These are phyloP conservation scores for Halophytophthora polymorphica DNA, from an alignment of 352 stramenopile genomes.

Conservation along the genomic window DNA sequence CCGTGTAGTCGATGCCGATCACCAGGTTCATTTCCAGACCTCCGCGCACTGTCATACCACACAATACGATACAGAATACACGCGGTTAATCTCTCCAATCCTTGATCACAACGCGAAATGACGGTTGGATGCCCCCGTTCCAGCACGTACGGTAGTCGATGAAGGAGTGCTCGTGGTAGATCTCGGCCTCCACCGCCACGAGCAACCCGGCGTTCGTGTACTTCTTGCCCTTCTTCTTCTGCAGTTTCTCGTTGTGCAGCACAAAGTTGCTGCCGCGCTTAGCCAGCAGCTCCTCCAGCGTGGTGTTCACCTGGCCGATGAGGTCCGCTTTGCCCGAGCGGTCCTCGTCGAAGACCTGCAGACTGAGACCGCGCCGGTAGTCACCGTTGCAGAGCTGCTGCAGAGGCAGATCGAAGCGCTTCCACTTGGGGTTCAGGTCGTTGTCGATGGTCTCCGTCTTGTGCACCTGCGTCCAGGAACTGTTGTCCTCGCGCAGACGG, in stretches of 20 bases:
- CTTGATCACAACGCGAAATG: neutral
- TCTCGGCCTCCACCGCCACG: conserved; percentile 29
- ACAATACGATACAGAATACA: conserved; percentile 2
- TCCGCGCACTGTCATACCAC: conserved; percentile 35
- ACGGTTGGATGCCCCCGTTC: neutral
- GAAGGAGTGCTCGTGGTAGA: conserved; percentile 50
- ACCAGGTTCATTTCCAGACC: conserved; percentile 89
- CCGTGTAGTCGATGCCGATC: conserved; percentile 75
- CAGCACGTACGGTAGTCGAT: conserved; percentile 51
- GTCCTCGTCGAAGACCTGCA: conserved; percentile 87
- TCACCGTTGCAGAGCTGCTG: conserved; percentile 81
- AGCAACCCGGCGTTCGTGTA: conserved; percentile 64
- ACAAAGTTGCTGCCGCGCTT: conserved; percentile 50
- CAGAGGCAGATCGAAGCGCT: conserved; percentile 44
- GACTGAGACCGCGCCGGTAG: conserved; percentile 51
- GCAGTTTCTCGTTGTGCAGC: conserved; percentile 53
- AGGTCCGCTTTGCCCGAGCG: conserved; percentile 55
- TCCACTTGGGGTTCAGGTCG: conserved; percentile 73
- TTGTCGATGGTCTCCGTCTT: conserved; percentile 69
- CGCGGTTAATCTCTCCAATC: too few relatives aligned
- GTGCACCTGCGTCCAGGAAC: conserved; percentile 54
- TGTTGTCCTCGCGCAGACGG: conserved; percentile 50
- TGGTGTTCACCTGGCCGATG: conserved; percentile 65
- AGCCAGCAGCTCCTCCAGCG: conserved; percentile 54
- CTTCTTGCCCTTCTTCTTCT: conserved; percentile 68